These are phyloP conservation scores for Lupinus albus DNA, from an alignment of 306 rosid genomes.

Conservation along the genomic window DNA sequence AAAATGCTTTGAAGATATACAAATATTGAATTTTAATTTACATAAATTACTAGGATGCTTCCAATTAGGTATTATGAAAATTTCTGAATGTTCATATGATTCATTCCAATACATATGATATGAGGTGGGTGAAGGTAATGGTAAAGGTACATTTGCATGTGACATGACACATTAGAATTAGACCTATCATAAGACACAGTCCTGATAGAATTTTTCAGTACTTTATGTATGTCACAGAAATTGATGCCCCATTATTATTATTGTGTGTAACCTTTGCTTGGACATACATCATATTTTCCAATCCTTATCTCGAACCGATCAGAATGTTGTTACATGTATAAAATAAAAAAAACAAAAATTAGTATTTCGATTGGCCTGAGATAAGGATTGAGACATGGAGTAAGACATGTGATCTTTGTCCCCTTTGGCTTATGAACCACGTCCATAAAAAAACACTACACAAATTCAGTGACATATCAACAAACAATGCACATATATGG, in stretches of 20 bases:
- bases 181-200: not conserved
- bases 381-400: too few relatives aligned
- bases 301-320: too few relatives aligned
- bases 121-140: conserved; percentile 18
- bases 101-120: not conserved
- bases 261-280: not conserved
- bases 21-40: not conserved
- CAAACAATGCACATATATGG: too few relatives aligned
- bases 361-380: too few relatives aligned
- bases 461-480: conserved; percentile 18
- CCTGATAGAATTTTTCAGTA: conserved; percentile 37
- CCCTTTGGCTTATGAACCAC: conserved; percentile 26
- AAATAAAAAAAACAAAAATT: too few relatives aligned
- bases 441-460: conserved; percentile 4
- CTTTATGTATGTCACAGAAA: conserved; percentile 30
- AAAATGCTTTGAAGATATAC: too few relatives aligned
- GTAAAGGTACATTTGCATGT: conserved; percentile 5
- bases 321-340: too few relatives aligned
- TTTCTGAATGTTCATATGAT: not conserved
- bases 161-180: conserved; percentile 41
- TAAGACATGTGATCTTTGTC: too few relatives aligned
- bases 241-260: conserved; percentile 22
- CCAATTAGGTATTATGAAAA: not conserved
- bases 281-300: too few relatives aligned
- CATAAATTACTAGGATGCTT: not conserved